Percentiles rank a stretch among this genome's conserved stretches.
Evolutionary conservation across 352 stramenopile species (phyloP).

Genomic region (Phytopythium mirpurense): DNA sequence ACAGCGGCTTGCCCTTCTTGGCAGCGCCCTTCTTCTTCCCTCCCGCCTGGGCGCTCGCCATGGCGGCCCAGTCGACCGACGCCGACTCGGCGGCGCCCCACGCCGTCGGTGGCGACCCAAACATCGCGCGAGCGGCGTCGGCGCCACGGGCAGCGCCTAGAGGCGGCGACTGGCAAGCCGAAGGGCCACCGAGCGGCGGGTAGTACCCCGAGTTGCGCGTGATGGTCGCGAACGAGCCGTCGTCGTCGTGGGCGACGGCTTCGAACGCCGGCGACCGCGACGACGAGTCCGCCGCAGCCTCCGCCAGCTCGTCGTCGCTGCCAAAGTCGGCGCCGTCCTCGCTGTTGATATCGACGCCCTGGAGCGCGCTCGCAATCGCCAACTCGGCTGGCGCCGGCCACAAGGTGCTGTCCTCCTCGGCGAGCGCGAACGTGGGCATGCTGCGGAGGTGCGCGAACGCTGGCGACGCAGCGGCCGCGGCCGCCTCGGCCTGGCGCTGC

Average conservation of each 20-base stretch:
- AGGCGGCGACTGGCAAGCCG: not conserved
- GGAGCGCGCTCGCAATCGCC: conserved; percentile 20
- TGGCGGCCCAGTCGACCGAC: conserved; percentile 19
- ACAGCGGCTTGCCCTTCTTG: conserved; percentile 72
- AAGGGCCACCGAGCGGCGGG: conserved; percentile 31
- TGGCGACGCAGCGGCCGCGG: conserved; percentile 19
- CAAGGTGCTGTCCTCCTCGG: conserved; percentile 31
- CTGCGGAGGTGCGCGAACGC: conserved; percentile 21
- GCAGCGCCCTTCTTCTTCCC: conserved; percentile 53
- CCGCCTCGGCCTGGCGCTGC: conserved; percentile 15
- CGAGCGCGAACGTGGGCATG: conserved; percentile 41
- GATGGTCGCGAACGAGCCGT: conserved; percentile 64
- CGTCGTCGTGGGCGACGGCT: conserved; percentile 16
- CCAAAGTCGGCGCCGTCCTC: conserved; percentile 7
- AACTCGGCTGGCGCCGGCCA: conserved; percentile 64
- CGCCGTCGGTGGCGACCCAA: conserved; percentile 26
- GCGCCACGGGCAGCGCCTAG: not conserved
- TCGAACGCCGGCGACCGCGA: not conserved
- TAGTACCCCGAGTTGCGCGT: conserved; percentile 76
- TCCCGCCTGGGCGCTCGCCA: conserved; percentile 14
- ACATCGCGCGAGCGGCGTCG: conserved; percentile 7
- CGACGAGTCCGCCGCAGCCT: conserved; percentile 1
- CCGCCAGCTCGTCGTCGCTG: conserved; percentile 1
- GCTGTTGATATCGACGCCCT: conserved; percentile 16
- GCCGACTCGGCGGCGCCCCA: conserved; percentile 35